Percentiles rank a stretch among this genome's conserved stretches.
phyloP scores from a whole-genome alignment of 176 grass and related monocot species.

The Microstegium vimineum region DNA sequence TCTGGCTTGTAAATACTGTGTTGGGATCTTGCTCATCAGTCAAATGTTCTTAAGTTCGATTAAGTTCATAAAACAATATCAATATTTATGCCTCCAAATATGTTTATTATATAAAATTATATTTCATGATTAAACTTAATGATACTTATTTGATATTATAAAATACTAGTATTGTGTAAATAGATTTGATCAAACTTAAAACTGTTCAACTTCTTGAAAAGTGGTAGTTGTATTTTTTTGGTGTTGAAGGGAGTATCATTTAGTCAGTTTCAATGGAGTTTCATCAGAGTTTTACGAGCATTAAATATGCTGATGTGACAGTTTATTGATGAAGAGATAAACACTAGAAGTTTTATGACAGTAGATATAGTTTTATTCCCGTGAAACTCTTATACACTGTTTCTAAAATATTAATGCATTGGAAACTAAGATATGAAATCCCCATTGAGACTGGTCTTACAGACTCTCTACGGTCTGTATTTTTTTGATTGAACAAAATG shows the following conservation, averaged over 20 bases:
- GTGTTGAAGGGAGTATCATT: background rate
- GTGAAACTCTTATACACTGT: too few relatives aligned
- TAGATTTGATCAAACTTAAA: background rate
- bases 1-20: slow-evolving; percentile 19
- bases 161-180: background rate
- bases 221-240: background rate
- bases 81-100: background rate
- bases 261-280: too few relatives aligned
- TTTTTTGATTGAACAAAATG: background rate
- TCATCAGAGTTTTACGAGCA: too few relatives aligned
- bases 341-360: too few relatives aligned
- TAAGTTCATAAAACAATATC: background rate
- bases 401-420: too few relatives aligned
- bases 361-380: too few relatives aligned
- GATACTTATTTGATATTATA: too few relatives aligned
- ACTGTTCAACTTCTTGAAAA: background rate
- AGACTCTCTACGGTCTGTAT: background rate
- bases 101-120: background rate
- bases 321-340: too few relatives aligned
- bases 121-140: background rate
- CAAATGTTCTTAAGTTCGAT: background rate
- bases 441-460: too few relatives aligned
- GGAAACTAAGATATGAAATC: too few relatives aligned
- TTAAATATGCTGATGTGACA: too few relatives aligned
- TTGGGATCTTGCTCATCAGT: background rate